Conservation (phyloP, 164 flowering plant species). For the Vitis cinerea region DNA sequence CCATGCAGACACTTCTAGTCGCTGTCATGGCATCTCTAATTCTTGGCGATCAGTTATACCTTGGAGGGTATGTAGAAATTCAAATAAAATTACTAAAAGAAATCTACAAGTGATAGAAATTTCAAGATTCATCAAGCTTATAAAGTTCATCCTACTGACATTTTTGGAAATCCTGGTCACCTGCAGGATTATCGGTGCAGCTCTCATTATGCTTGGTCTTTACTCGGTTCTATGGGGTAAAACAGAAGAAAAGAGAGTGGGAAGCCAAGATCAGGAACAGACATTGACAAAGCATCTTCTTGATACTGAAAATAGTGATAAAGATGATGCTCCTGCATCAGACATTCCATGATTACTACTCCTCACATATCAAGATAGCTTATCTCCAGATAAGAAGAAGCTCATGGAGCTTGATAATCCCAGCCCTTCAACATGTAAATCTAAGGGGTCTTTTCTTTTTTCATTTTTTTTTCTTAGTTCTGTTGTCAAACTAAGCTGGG, state of each 20-base stretch:
- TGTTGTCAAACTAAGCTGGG: no score
- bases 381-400: no score
- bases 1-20: slow-evolving; percentile 68
- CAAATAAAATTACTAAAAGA: not conserved
- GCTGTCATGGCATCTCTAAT: slow-evolving; percentile 67
- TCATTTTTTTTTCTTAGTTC: no score
- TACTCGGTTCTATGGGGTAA: slow-evolving; percentile 81
- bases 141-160: not conserved
- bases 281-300: slow-evolving; percentile 44
- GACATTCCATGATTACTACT: slow-evolving; percentile 30
- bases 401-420: no score
- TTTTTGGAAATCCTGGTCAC: not conserved
- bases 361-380: not conserved
- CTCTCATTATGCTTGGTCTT: slow-evolving; percentile 60
- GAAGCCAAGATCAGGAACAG: slow-evolving; percentile 33
- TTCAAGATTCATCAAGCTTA: no score
- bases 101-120: no score
- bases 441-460: no score
- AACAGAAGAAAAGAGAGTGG: slow-evolving; percentile 47
- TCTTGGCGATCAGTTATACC: slow-evolving; percentile 71
- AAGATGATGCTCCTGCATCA: slow-evolving; percentile 16
- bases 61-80: slow-evolving; percentile 58
- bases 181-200: slow-evolving; percentile 63
- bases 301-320: slow-evolving; percentile 21
- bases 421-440: no score